Base-by-base conservation (phyloP, 75 land plant genomes). In the Adiantum capillusveneris region DNA sequence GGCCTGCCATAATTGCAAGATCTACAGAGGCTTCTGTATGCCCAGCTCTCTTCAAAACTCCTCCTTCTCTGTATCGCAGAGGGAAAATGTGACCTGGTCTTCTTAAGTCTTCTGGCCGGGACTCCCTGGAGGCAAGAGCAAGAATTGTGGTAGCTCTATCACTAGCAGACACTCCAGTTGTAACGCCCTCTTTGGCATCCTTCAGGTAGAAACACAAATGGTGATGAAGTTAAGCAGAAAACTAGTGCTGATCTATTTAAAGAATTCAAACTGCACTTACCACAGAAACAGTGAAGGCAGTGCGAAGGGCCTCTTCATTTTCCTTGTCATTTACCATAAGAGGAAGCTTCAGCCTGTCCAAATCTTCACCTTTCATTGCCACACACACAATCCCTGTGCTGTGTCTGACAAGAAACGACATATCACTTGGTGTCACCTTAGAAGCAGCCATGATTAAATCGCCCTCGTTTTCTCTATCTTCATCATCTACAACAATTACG, bases 1-100 rank as follows among this genome's bases (percentile, higher is more conserved):
- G 62, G 6, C 99, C 99, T 64, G 99, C 96, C 53, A 95, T 64
- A 56, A 75, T 34, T 27, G 93, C 75, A 44, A 95, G 82, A 83
- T 95, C 99, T 26, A 84, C 80, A 53, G 97, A 74, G 16, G 99
- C 99, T 78, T 95, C 99, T 14, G 99, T 95, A 65, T 95, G 99
- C 16, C 99, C 99, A 62, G 91, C 87, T 65, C 99, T 81, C 76
- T 95, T 90, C 26, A 95, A 50, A 55, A 90, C 99, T 58, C 99
- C 99, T 31, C 99, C 99, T 52, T 94, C 99, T 43, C 97, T 84
- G 65, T 90, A 90, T 59, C 80, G 81, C 58, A 95, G 56, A 18
- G 99, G 99, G 52, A 90, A 95, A 44, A 95, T 84, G 68, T 95
- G 99, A 11, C 99, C 99, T 17, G 97, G 99, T 29, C 84, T 77